Evolutionary conservation across 305 asterid species (phyloP), one percentile per base, ranked within the genome.

Genomic region (Andrographis paniculata): DNA sequence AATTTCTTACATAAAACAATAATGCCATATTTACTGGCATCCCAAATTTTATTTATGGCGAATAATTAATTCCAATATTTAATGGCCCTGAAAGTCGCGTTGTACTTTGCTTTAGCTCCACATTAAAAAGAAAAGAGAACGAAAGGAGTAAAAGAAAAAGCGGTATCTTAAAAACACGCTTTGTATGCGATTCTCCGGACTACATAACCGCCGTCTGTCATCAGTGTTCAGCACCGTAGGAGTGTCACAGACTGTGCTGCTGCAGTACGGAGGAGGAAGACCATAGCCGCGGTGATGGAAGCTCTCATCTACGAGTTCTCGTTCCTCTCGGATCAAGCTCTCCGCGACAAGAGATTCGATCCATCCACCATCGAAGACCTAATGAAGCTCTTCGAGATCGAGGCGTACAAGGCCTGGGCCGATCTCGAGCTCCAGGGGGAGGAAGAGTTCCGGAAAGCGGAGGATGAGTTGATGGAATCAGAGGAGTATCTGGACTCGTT

Each of bases 361-460:
- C 93, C 93, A 0, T 63, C 77, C 21, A 63, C 80, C 35, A 73
- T 80, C 14, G 93, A 84, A 55, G 74, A 75, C 30, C 86, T 87
- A 19, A 65, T 83, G 83, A 80, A 63, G 22, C 80, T 87, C 20
- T 87, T 87, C 57, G 96, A 83, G 59, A 52, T 83, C 15, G 96
- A 87, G 45, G 70, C 83, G 6, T 83, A 80, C 80, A 76, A 67
- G 64, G 95, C 91, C 5, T 83, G 96, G 96, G 95, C 93, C 4
- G 65, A 78, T 42, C 72, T 74, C 48, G 93, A 87, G 62, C 75
- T 78, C 17, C 80, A 78, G 21, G 56, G 57, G 62, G 71, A 68
- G 21, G 52, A 41, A 27, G 71, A 83, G 21, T 67, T 55, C 1
- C 46, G 56, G 28, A 52, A 60, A 10, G 67, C 95, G 3, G 70